Evolutionary conservation across 805 yeast species (phyloP).

Genomic region (Candida succiphila): DNA sequence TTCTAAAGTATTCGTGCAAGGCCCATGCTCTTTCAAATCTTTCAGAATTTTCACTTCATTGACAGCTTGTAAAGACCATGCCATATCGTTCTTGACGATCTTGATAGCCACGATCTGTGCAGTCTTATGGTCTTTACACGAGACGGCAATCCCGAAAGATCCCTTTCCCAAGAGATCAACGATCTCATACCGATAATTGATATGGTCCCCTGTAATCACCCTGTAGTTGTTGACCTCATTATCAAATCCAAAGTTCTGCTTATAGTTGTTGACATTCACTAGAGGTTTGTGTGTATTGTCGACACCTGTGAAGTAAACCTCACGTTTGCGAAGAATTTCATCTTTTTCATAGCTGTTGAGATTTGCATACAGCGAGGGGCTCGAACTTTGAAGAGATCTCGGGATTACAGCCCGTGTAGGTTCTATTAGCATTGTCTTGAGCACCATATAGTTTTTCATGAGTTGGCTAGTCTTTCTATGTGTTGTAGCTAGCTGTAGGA

Average conservation of each 20-base stretch:
- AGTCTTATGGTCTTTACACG: conserved; percentile 57
- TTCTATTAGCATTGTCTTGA: not conserved
- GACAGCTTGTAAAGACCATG: conserved; percentile 70
- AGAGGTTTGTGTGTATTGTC: conserved; percentile 12
- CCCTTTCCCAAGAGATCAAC: conserved; percentile 58
- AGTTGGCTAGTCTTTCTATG: conserved; percentile 1
- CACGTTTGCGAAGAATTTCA: conserved; percentile 40
- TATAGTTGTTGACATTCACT: conserved; percentile 28
- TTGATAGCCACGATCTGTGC: conserved; percentile 60
- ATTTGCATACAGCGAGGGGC: conserved; percentile 12
- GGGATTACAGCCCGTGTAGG: conserved; percentile 4
- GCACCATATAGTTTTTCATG: not conserved
- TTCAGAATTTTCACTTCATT: conserved; percentile 65
- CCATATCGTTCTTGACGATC: conserved; percentile 61
- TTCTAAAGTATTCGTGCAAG: conserved; percentile 31
- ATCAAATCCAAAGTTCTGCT: conserved; percentile 60
- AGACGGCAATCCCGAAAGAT: conserved; percentile 71
- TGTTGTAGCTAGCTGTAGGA: too few relatives aligned
- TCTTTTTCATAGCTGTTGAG: conserved; percentile 51
- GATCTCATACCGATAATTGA: conserved; percentile 66
- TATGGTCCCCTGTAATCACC: conserved; percentile 52
- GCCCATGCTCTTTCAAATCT: conserved; percentile 21
- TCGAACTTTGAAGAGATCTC: conserved; percentile 7
- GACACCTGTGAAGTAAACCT: conserved; percentile 42
- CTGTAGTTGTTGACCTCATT: conserved; percentile 57